Evolutionary conservation across 2,329 filamentous ascomycete genomes (phyloP).

Genomic region (Metarhizium brunneum): DNA sequence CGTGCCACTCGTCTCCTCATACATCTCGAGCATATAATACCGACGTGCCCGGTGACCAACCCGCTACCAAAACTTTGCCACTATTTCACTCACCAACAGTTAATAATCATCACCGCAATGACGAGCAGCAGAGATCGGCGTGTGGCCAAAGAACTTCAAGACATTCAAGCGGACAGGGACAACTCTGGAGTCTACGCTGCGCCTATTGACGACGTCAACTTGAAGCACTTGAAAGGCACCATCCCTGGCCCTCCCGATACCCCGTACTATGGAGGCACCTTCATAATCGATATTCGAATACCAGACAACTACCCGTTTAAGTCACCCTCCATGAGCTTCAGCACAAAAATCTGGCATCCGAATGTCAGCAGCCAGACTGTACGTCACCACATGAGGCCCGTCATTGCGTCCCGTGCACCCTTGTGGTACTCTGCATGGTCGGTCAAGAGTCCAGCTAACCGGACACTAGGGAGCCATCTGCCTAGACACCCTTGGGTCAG

Average conservation of each 20-base stretch:
- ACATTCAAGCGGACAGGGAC: conserved; percentile 62
- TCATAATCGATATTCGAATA: conserved; percentile 75
- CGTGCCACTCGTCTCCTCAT: neutral
- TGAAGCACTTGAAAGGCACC: conserved; percentile 74
- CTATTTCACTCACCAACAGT: neutral
- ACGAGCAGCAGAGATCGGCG: conserved; percentile 46
- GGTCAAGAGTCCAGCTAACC: neutral
- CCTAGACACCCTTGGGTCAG: conserved; percentile 78
- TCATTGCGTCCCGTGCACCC: neutral
- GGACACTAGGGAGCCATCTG: conserved; percentile 78
- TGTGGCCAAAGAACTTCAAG: conserved; percentile 66
- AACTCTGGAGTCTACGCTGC: conserved; percentile 68
- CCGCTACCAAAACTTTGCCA: neutral
- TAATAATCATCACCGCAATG: conserved; percentile 24
- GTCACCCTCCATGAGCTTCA: conserved; percentile 82
- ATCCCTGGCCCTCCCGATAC: conserved; percentile 87
- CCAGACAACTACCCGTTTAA: conserved; percentile 89
- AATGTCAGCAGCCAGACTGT: conserved; percentile 94
- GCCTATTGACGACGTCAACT: conserved; percentile 54
- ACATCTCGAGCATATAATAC: neutral
- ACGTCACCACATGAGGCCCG: conserved; percentile 23
- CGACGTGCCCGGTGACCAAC: neutral
- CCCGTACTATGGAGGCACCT: conserved; percentile 83
- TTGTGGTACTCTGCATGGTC: neutral
- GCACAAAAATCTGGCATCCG: conserved; percentile 93